These are phyloP conservation scores for Neoascochyta sp. DNA, from an alignment of 2,329 filamentous ascomycete species.

Conservation along the genomic window DNA sequence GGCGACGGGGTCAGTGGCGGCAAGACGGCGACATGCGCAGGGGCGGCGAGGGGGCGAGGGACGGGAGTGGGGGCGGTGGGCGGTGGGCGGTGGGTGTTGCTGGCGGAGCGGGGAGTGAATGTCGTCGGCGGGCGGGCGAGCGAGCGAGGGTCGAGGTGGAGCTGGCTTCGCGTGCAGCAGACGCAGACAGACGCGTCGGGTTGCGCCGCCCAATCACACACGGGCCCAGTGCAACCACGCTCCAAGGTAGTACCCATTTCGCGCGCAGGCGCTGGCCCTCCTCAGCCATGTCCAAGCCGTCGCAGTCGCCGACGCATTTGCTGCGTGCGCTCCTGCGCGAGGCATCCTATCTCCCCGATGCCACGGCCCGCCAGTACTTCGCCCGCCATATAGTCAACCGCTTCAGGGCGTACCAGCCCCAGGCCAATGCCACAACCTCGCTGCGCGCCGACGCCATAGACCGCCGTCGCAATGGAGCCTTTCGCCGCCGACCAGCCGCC, in stretches of 20 bases:
- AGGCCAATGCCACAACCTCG: constrained; percentile 17
- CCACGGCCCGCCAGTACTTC: constrained; percentile 50
- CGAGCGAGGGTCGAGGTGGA: background rate
- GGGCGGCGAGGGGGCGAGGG: constrained; percentile 1
- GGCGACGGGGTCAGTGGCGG: constrained; percentile 2
- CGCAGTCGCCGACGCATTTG: constrained; percentile 40
- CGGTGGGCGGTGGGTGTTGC: background rate
- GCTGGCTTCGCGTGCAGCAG: background rate
- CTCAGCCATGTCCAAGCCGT: background rate
- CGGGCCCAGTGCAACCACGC: background rate
- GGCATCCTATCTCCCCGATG: constrained; percentile 59
- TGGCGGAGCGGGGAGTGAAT: background rate
- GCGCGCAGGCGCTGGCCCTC: background rate
- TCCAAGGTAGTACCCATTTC: background rate
- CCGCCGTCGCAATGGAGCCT: constrained; percentile 15
- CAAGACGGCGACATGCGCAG: background rate
- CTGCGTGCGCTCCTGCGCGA: constrained; percentile 57
- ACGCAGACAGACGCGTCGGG: background rate
- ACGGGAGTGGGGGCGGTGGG: constrained; percentile 1
- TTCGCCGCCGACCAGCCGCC: constrained; percentile 18
- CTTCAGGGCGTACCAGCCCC: constrained; percentile 46
- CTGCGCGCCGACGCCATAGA: constrained; percentile 14
- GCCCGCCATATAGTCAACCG: constrained; percentile 46
- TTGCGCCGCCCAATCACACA: constrained; percentile 16
- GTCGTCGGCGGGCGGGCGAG: background rate